Evolutionary conservation across 2,329 filamentous ascomycete genomes (phyloP), one percentile per base, ranked within the genome.

Genomic region (Simplicillium sp.): DNA sequence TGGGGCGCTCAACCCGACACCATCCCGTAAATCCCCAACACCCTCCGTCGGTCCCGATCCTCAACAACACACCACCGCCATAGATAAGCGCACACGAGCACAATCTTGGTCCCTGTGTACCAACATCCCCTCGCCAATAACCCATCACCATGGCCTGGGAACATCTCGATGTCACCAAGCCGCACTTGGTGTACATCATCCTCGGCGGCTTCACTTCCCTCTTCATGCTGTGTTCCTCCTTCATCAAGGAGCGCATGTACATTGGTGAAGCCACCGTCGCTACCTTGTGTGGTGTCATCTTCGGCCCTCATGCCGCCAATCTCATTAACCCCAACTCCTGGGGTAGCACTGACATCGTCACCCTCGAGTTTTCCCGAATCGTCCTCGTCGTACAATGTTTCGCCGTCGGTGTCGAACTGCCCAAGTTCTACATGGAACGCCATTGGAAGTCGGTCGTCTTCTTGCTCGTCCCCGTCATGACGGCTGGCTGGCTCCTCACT

Each of bases 151-250:
- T 88, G 84, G 81, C 80, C 46, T 89, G 84, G 84, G 75, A 82
- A 37, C 83, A 89, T 52, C 73, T 90, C 40, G 80, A 81, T 46
- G 82, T 97, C 68, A 96, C 94, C 66, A 85, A 83, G 71, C 87
- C 92, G 55, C 92, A 98, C 72, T 65, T 97, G 86, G 92, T 94
- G 50, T 98, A 98, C 66, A 87, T 97, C 66, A 96, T 98, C 65
- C 72, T 98, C 42, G 92, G 92, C 55, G 92, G 90, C 61, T 98
- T 98, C 69, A 98, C 92, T 51, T 88, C 84, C 45, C 71, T 98
- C 54, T 98, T 98, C 69, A 98, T 98, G 92, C 73, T 98, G 45
- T 95, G 88, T 64, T 98, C 92, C 45, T 87, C 94, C 41, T 81
- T 97, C 57, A 94, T 98, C 68, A 98, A 98, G 71, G 92, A 98